Evolutionary conservation across 768 basidiomycete genomes (phyloP), one percentile per base, ranked within the genome.

Genomic region (Leucosporidium scottii): DNA sequence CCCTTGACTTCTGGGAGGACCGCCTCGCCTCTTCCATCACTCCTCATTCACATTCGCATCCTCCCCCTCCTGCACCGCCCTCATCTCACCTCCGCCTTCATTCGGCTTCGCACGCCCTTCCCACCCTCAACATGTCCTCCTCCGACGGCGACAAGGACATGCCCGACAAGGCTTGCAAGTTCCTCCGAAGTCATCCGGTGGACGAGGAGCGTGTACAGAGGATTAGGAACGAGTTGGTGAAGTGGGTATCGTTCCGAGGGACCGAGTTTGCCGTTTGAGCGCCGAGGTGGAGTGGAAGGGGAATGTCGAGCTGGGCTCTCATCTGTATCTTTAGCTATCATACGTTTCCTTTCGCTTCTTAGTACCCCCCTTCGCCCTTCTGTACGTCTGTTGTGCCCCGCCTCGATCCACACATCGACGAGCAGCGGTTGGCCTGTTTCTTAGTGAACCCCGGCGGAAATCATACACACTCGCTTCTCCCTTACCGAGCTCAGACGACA

Each of bases 1-100:
- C 94, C 10, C 82, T 93, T 54, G 81, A 79, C 20, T 94, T 96
- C 77, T 97, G 93, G 90, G 86, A 91, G 60, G 67, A 75, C 23
- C 75, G 79, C 1, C 72, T 81, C 20, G 64, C 76, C 27, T 61
- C 59, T n/a, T 47, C 44, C 39, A 44, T 44, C 39, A 44, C 8
- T 15, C 39, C 39, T 15, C 39, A 44, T 2, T 27, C 59, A 28
- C 25, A 17, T 25, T 27, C 59, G 9, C 6, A 15, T 69, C 3
- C 51, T 60, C 47, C 20, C 34, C 21, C 58, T 10, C 55, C 25
- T n/a, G 23, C 47, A 30, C 44, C 27, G 6, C 17, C 59, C 15
- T 49, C 44, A 3, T 27, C 36, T 8, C 47, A 27, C 70, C 10
- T 57, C 61, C 57, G 30, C 49, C n/a, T 56, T 13, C 58, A 47